phyloP scores from a whole-genome alignment of 202 grass and related monocot genomes.

The Saccharum hybrid region DNA sequence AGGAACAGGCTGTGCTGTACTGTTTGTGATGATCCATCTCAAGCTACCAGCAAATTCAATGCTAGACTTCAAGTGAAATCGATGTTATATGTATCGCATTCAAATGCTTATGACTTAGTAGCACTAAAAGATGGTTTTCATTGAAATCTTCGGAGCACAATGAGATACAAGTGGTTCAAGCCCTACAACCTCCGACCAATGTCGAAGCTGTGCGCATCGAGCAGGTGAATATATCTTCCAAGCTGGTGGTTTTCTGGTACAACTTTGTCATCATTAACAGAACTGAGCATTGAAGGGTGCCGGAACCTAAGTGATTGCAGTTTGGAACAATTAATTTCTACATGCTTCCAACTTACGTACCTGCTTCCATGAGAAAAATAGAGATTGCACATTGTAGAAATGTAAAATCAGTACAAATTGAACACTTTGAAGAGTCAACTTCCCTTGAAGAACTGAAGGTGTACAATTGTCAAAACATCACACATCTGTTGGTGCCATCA shows the following conservation, averaged over 20 bases:
- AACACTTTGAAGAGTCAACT: neutral
- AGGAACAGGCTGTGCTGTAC: too few relatives aligned
- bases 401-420: neutral
- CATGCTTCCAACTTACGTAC: neutral
- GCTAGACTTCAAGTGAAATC: too few relatives aligned
- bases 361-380: neutral
- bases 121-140: too few relatives aligned
- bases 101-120: too few relatives aligned
- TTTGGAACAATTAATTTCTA: neutral
- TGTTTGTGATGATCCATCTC: too few relatives aligned
- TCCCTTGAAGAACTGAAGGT: constrained; percentile 1
- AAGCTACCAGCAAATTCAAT: too few relatives aligned
- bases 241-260: too few relatives aligned
- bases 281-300: too few relatives aligned
- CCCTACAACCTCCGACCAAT: constrained; percentile 29
- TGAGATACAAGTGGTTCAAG: constrained; percentile 37
- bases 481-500: neutral
- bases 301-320: neutral
- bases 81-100: too few relatives aligned
- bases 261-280: too few relatives aligned
- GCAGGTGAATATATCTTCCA: too few relatives aligned
- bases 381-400: accelerated
- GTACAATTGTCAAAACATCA: neutral
- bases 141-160: neutral
- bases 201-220: neutral